Percentiles rank a stretch among this genome's conserved stretches.
Evolutionary conservation across 805 yeast genomes (phyloP).

Genomic region (Vanderwaltozyma yarrowii): DNA sequence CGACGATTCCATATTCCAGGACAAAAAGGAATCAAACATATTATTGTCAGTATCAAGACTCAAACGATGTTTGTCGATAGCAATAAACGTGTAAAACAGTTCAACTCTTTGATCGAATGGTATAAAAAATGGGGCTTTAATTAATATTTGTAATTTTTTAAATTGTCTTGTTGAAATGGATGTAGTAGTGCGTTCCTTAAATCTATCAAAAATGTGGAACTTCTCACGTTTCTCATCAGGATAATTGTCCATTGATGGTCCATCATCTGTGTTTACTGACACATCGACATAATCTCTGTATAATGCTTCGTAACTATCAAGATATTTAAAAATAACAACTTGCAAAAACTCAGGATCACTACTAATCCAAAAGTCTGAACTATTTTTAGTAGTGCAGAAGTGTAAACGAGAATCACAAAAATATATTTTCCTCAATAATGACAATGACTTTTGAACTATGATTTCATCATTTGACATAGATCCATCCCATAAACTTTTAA

Average conservation of each 20-base stretch:
- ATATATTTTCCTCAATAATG: slow-evolving; percentile 19
- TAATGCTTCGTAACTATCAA: slow-evolving; percentile 19
- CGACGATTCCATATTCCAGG: not conserved
- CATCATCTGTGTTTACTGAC: slow-evolving; percentile 10
- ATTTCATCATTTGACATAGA: slow-evolving; percentile 1
- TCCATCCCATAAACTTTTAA: slow-evolving; percentile 14
- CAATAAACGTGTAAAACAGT: slow-evolving; percentile 55
- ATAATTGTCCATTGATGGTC: too few relatives aligned
- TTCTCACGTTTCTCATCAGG: not conserved
- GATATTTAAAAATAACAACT: slow-evolving; percentile 14
- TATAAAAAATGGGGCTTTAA: slow-evolving; percentile 67
- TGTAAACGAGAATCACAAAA: slow-evolving; percentile 23
- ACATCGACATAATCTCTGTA: slow-evolving; percentile 13
- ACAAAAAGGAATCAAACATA: slow-evolving; percentile 9
- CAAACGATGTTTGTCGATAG: slow-evolving; percentile 36
- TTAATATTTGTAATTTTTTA: slow-evolving; percentile 40
- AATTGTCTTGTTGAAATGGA: slow-evolving; percentile 12
- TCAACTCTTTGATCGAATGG: slow-evolving; percentile 66
- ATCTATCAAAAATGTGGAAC: not conserved
- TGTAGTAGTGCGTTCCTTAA: not conserved
- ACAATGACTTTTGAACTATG: slow-evolving; percentile 8
- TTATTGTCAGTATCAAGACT: slow-evolving; percentile 10
- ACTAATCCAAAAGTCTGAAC: slow-evolving; percentile 16
- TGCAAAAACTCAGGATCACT: slow-evolving; percentile 16
- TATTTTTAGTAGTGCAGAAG: slow-evolving; percentile 11